Evolutionary conservation across 331 rosid species (phyloP).

Genomic region (Pyracantha coccinea): DNA sequence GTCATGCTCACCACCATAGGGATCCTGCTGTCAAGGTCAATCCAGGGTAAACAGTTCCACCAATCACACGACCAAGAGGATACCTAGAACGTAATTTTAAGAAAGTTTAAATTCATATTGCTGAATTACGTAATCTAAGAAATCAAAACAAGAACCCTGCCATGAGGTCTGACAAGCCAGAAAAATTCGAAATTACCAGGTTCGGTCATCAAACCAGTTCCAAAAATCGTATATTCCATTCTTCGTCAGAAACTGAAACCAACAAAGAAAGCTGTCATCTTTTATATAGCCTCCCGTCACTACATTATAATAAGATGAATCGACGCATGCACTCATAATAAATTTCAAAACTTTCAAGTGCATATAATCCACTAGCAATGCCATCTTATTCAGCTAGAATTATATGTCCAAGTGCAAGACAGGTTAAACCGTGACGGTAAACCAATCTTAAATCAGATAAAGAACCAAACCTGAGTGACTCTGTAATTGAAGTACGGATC

Average conservation of each 20-base stretch:
- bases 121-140: neutral
- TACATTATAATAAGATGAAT: conserved; percentile 7
- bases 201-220: conserved; percentile 99
- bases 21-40: conserved; percentile 95
- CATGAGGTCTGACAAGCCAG: neutral
- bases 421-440: too few relatives aligned
- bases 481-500: conserved; percentile 98
- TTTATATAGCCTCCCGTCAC: conserved; percentile 1
- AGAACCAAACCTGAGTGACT: conserved; percentile 82
- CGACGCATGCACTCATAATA: neutral
- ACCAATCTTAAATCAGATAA: too few relatives aligned
- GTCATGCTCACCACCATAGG: conserved; percentile 66
- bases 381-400: neutral
- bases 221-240: conserved; percentile 95
- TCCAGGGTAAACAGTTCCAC: conserved; percentile 98
- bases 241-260: conserved; percentile 86
- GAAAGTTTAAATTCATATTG: neutral
- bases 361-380: too few relatives aligned
- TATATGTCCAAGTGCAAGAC: too few relatives aligned
- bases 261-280: conserved; percentile 29
- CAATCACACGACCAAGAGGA: conserved; percentile 99
- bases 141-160: neutral
- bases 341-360: neutral
- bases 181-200: conserved; percentile 53
- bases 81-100: conserved; percentile 39